These are phyloP conservation scores for Arabidopsis thaliana DNA, from an alignment of 345 rosid genomes.

Conservation along the genomic window TAIR10.1 NC_003076.8:7454001-7454500, in stretches of 20 bases:
- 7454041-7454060: conserved; percentile 75
- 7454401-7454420: background rate
- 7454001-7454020: conserved; percentile 76
- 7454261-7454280: background rate
- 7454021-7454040: conserved; percentile 74
- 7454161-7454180: background rate
- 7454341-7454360: background rate
- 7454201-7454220: conserved; percentile 87
- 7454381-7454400: background rate
- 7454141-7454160: background rate
- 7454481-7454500: background rate
- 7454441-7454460: background rate
- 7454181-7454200: conserved; percentile 85
- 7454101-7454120: conserved; percentile 29
- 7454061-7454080: conserved; percentile 90
- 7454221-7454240: conserved; percentile 80
- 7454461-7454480: background rate
- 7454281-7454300: background rate
- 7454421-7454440: background rate
- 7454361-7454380: background rate
- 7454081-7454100: conserved; percentile 83
- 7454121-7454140: background rate
- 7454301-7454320: conserved; percentile 6
- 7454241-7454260: conserved; percentile 58
- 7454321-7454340: background rate